Evolutionary conservation across 1,284 basidiomycete genomes (phyloP), one percentile per base, ranked within the genome.

Genomic region (Moesziomyces aphidis): DNA sequence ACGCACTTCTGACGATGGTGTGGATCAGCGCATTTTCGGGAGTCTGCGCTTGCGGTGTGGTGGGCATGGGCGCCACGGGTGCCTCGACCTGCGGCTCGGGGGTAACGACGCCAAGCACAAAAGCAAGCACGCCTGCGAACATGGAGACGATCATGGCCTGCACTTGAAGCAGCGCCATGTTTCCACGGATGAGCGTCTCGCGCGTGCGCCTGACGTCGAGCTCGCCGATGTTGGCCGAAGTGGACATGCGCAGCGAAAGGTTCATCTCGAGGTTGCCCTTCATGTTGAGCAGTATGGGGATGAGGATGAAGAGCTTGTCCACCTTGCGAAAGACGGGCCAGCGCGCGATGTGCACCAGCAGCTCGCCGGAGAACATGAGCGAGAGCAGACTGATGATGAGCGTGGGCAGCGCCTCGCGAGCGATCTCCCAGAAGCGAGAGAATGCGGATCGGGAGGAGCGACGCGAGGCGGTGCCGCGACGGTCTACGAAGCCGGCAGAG

Each of bases 261-360:
- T 95, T 95, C 93, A 96, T 95, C 86, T 96, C 95, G 49, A 98
- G 89, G 79, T 97, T 97, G 19, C 96, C 96, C 83, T 97, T 97
- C 70, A 99, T 90, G 80, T 98, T 99, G 76, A 96, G 89, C 23
- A 98, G 88, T 77, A 97, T 95, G 13, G 96, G 95, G 9, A 97
- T 91, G 62, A 98, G 92, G 87, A 98, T 95, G 80, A 98, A 95
- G 61, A 98, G 90, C 85, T 99, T 95, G 87, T 97, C 92, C n/a
- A 84, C 81, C 57, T 91, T 89, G 55, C 89, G 88, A 89, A 99
- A 96, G 46, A 95, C 94, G 62, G 88, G 88, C 95, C 95, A 98
- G 61, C 73, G 61, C n/a, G 94, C 92, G 54, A 95, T 90, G 80
- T 91, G 90, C 81, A 94, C 92, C 43, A 97, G 86, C 0, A 96